Conservation (phyloP, 2,329 filamentous ascomycete genomes). For the Talaromyces sp. region DNA sequence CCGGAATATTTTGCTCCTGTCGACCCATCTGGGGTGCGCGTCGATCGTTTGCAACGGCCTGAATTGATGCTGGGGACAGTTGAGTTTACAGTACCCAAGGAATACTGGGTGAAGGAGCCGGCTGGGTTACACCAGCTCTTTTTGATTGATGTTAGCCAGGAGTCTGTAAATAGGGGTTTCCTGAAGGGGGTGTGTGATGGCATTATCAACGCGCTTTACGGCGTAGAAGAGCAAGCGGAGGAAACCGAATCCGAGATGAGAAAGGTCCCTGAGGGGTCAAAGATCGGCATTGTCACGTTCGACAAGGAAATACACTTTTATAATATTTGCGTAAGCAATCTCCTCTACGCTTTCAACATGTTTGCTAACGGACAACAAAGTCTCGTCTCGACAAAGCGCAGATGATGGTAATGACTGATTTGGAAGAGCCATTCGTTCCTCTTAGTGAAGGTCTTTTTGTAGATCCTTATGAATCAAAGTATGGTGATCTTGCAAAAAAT, state of each 20-base stretch:
- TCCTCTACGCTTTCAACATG: constrained; percentile 19
- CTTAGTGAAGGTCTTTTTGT: constrained; percentile 90
- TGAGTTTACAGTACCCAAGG: constrained; percentile 94
- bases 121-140: constrained; percentile 86
- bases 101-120: constrained; percentile 96
- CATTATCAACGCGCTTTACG: constrained; percentile 80
- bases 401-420: constrained; percentile 97
- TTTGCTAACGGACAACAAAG: constrained; percentile 43
- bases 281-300: constrained; percentile 91
- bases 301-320: constrained; percentile 98
- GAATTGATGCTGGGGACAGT: constrained; percentile 90
- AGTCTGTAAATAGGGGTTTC: constrained; percentile 86
- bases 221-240: constrained; percentile 52
- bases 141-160: constrained; percentile 87
- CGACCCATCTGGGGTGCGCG: constrained; percentile 77
- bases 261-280: constrained; percentile 71
- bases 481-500: constrained; percentile 24
- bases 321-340: constrained; percentile 71
- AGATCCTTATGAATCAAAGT: constrained; percentile 85
- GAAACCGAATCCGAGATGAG: constrained; percentile 48
- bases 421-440: constrained; percentile 94
- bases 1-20: constrained; percentile 91
- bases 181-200: constrained; percentile 87
- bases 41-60: constrained; percentile 83
- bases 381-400: constrained; percentile 79